These are phyloP conservation scores for Pichia sp. DNA, from an alignment of 1,139 yeast genomes.

Conservation along the genomic window DNA sequence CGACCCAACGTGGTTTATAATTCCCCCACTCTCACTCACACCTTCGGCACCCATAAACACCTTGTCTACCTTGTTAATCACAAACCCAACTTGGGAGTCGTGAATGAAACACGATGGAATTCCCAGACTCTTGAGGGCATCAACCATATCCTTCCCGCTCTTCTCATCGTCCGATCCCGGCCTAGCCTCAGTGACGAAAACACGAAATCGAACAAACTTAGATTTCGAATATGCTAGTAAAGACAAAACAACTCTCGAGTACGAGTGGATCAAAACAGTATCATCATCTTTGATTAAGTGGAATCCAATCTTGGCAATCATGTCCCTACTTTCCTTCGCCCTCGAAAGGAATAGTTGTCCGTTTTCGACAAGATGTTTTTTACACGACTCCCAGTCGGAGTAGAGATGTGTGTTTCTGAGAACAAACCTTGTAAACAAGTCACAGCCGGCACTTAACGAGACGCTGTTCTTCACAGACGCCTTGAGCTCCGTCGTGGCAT, in stretches of 20 bases:
- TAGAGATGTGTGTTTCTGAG: slow-evolving; percentile 82
- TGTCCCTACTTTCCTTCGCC: slow-evolving; percentile 84
- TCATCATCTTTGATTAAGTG: slow-evolving; percentile 94
- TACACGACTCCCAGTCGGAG: slow-evolving; percentile 96
- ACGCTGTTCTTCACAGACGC: slow-evolving; percentile 83
- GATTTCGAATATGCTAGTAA: slow-evolving; percentile 71
- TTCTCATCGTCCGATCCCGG: slow-evolving; percentile 50
- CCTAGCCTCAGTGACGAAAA: slow-evolving; percentile 88
- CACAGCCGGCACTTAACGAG: slow-evolving; percentile 95
- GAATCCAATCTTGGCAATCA: slow-evolving; percentile 82
- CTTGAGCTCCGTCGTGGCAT: slow-evolving; percentile 72
- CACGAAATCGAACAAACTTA: slow-evolving; percentile 76
- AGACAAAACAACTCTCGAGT: slow-evolving; percentile 83
- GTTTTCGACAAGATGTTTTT: slow-evolving; percentile 81
- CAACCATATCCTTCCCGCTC: slow-evolving; percentile 76
- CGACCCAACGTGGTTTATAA: slow-evolving; percentile 91
- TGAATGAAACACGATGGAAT: slow-evolving; percentile 91
- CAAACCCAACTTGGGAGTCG: slow-evolving; percentile 92
- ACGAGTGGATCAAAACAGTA: slow-evolving; percentile 83
- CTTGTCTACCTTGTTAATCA: slow-evolving; percentile 86
- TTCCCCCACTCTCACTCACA: slow-evolving; percentile 98
- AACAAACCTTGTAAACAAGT: slow-evolving; percentile 89
- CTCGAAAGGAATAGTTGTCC: slow-evolving; percentile 89
- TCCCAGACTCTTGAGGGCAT: slow-evolving; percentile 61
- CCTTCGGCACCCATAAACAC: slow-evolving; percentile 98